Conservation (phyloP, 2,329 filamentous ascomycete genomes). For the Penicillium vulpinum region DNA sequence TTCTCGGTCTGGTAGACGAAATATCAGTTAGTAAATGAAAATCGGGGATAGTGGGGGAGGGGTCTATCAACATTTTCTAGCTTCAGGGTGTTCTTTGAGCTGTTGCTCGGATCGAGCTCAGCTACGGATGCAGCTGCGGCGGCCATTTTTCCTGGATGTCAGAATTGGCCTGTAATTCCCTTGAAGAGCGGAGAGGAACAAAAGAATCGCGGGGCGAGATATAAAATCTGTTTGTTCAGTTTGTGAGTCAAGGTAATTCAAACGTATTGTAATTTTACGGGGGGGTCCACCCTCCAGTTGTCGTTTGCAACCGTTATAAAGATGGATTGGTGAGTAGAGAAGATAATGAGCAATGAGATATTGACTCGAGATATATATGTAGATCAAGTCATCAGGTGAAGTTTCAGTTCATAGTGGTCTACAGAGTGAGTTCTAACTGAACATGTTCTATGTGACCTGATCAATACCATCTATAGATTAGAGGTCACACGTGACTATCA, state of each 20-base stretch:
- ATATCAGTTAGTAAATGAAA: constrained; percentile 15
- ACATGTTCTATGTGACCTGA: not conserved
- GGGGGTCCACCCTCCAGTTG: not conserved
- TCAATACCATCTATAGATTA: constrained; percentile 1
- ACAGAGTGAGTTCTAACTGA: not conserved
- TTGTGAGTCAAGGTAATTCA: constrained; percentile 11
- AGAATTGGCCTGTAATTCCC: constrained; percentile 12
- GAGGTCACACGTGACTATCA: constrained; percentile 24
- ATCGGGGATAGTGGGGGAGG: constrained; percentile 27
- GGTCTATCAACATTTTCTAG: constrained; percentile 56
- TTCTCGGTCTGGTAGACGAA: constrained; percentile 29
- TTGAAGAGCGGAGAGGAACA: constrained; percentile 18
- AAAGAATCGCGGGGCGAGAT: constrained; percentile 26
- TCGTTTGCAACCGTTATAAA: not conserved
- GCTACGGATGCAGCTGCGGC: constrained; percentile 53
- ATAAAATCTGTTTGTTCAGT: constrained; percentile 22
- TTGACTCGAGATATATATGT: not conserved
- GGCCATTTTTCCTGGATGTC: constrained; percentile 39
- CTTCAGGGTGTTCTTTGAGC: constrained; percentile 63
- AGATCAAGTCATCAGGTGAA: too few relatives aligned
- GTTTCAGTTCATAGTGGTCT: too few relatives aligned
- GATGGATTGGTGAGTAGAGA: not conserved
- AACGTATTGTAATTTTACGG: constrained; percentile 9
- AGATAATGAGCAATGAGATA: not conserved
- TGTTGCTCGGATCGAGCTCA: constrained; percentile 56